A percentile compares a stretch with the other conserved stretches of the same genome.
Evolutionary conservation across 129 eudicot species (phyloP).

Genomic region (Centaurea solstitialis): DNA sequence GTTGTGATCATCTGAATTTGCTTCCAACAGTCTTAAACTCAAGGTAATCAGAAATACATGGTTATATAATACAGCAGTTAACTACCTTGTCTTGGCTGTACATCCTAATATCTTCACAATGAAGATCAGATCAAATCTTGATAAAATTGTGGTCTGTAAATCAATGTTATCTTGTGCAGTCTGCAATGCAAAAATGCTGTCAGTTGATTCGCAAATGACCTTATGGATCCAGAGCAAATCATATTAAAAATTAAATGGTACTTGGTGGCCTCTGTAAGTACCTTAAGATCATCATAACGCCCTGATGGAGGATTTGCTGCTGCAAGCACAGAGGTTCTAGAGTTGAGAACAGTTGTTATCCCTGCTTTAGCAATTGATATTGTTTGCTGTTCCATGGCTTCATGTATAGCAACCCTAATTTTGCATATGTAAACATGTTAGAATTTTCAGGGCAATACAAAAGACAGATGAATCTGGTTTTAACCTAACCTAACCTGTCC

Average conservation of each 20-base stretch:
- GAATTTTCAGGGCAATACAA: neutral
- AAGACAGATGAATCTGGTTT: neutral
- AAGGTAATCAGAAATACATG: neutral
- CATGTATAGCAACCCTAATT: conserved; percentile 96
- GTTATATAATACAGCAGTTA: neutral
- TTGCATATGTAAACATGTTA: conserved; percentile 14
- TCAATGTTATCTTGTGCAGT: conserved; percentile 99
- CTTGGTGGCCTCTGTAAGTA: conserved; percentile 18
- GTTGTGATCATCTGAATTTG: neutral
- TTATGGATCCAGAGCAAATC: neutral
- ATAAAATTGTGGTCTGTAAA: conserved; percentile 96
- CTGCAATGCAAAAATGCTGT: conserved; percentile 41
- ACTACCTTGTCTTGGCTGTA: conserved; percentile 85
- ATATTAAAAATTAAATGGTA: neutral
- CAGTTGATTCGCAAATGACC: conserved; percentile 4
- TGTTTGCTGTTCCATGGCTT: conserved; percentile 99
- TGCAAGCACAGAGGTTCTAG: conserved; percentile 98
- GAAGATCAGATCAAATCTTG: conserved; percentile 92
- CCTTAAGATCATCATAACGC: conserved; percentile 98
- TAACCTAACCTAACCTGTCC: conserved; percentile 64
- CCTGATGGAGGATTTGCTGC: conserved; percentile 99
- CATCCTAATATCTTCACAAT: conserved; percentile 87
- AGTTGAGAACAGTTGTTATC: conserved; percentile 95
- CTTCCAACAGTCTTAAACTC: neutral
- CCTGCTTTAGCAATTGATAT: conserved; percentile 99